Base-by-base conservation (phyloP, 2,329 filamentous ascomycete genomes). In the Xenoacremonium recifei region DNA sequence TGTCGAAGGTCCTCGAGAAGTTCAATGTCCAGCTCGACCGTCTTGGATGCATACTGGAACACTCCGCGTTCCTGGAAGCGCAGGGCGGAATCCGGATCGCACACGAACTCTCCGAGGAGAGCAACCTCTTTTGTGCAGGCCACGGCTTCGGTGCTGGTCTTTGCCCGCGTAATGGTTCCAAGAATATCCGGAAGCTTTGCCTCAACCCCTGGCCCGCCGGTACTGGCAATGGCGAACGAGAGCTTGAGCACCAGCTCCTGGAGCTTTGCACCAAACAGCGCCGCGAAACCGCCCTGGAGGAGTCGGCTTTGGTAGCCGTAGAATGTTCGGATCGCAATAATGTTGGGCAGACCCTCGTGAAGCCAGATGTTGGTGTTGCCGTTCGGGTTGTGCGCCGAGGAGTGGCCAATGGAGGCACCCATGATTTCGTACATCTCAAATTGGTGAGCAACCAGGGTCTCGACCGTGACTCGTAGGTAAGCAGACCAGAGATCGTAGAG, bases 351-450 rank as follows among this genome's bases (percentile, higher is more conserved):
- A 1, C 63, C 63, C 3, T 69, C 70, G 6, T 68, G 70, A 5
- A 68, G 65, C 72, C 72, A 76, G 25, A 75, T 64, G 39, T 70
- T 57, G n/a, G 38, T 50, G 12, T 37, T 52, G 0, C 54, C 54
- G 1, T 29, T 38, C 0, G 50, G 44, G 4, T 55, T 37, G 6
- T 51, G 38, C 3, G 45, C 27, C 0, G 44, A 52, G 0, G 51
- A 43, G 1, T 39, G 42, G 2, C 52, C 46, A 1, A 45, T 67
- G 1, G 63, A 61, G 0, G 66, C 66, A 3, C 69, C 70, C 56
- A 73, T 65, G 31, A 77, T 72, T 17, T 75, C 69, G 30, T 75
- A 66, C 60, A 76, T 75, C 50, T 77, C 73, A 44, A 78, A 75
- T 41, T 72, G 72, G 36, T 78, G 71, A 1, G 73, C 71, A 0